Percentiles rank a stretch among this genome's conserved stretches.
phyloP scores from a whole-genome alignment of 495 filamentous ascomycete genomes.

The Xylaria cubensis region DNA sequence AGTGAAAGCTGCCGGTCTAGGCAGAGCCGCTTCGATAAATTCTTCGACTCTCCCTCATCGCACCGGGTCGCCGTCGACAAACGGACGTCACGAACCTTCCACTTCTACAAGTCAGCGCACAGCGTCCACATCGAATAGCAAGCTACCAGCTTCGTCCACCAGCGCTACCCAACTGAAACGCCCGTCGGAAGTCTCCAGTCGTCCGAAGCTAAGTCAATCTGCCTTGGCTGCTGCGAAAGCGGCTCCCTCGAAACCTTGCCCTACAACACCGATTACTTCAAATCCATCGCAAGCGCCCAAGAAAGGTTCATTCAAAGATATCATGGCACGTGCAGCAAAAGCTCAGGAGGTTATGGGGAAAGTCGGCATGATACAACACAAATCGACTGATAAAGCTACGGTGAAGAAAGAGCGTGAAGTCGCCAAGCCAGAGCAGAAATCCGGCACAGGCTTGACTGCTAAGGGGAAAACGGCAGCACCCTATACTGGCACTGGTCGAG shows the following conservation, averaged over 20 bases:
- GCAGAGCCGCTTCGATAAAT: slow-evolving; percentile 21
- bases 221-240: slow-evolving; percentile 31
- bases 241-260: slow-evolving; percentile 33
- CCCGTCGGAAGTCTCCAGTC: slow-evolving; percentile 19
- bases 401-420: slow-evolving; percentile 57
- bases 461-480: slow-evolving; percentile 35
- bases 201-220: slow-evolving; percentile 32
- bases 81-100: slow-evolving; percentile 36
- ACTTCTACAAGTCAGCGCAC: slow-evolving; percentile 33
- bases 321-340: slow-evolving; percentile 69
- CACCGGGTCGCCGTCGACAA: slow-evolving; percentile 35
- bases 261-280: slow-evolving; percentile 34
- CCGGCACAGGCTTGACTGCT: slow-evolving; percentile 9
- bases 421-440: slow-evolving; percentile 45
- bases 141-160: slow-evolving; percentile 11
- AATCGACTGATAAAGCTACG: slow-evolving; percentile 52
- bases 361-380: slow-evolving; percentile 63
- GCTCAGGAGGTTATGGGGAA: slow-evolving; percentile 54
- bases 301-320: slow-evolving; percentile 71
- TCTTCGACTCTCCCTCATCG: slow-evolving; percentile 39
- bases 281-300: slow-evolving; percentile 57
- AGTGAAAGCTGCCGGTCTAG: slow-evolving; percentile 29
- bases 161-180: slow-evolving; percentile 31
- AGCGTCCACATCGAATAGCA: slow-evolving; percentile 31
- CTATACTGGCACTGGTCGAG: slow-evolving; percentile 36